Percentiles rank a stretch among this genome's conserved stretches.
Conservation (phyloP, 192 early-diverging fungal species). For the Dissophora ornata region DNA sequence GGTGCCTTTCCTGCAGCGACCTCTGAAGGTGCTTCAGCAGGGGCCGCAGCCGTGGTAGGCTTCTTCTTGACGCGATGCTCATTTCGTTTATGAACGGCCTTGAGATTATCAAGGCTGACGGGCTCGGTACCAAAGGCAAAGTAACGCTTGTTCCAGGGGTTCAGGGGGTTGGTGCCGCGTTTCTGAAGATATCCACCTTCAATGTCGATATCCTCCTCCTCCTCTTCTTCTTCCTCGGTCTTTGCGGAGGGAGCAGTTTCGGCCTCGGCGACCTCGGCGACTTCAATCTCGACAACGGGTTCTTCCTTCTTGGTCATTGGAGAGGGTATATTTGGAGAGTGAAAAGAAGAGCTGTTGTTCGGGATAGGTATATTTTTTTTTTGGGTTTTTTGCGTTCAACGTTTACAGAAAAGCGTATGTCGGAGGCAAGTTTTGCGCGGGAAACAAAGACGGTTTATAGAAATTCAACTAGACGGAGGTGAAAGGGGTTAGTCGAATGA, state of each 20-base stretch:
- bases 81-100: conserved; percentile 41
- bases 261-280: conserved; percentile 7
- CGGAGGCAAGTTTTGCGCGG: too few species aligned
- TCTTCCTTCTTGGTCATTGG: conserved; percentile 40
- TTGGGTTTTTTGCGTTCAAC: too few species aligned
- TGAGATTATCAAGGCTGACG: conserved; percentile 31
- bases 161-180: conserved; percentile 38
- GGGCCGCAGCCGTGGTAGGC: conserved; percentile 19
- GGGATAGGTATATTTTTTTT: too few species aligned
- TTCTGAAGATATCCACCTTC: conserved; percentile 53
- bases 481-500: too few species aligned
- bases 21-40: conserved; percentile 16
- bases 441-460: too few species aligned
- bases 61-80: conserved; percentile 46
- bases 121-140: conserved; percentile 54
- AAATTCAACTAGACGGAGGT: too few species aligned
- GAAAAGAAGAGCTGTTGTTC: not conserved
- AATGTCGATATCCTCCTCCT: conserved; percentile 44
- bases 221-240: conserved; percentile 37
- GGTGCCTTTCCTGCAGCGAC: conserved; percentile 30
- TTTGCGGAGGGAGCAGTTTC: conserved; percentile 2
- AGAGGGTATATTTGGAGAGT: not conserved
- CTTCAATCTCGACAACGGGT: conserved; percentile 11
- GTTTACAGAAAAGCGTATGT: too few species aligned
- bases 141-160: conserved; percentile 55